These are phyloP conservation scores for Yueomyces sinensis DNA, from an alignment of 805 yeast genomes.

Conservation along the genomic window DNA sequence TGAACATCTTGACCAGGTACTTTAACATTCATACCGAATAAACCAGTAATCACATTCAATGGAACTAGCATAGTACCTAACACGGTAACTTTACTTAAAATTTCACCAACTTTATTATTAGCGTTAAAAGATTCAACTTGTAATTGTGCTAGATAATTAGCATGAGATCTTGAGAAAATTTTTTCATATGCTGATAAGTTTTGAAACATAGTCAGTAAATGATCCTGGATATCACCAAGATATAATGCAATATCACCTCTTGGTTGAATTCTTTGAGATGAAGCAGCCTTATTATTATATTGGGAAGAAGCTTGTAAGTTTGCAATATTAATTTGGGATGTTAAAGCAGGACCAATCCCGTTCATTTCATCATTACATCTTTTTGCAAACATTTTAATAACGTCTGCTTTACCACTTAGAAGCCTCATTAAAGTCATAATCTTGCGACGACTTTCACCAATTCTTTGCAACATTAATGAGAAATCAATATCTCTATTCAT, in stretches of 20 bases:
- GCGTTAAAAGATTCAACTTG: slow-evolving; percentile 87
- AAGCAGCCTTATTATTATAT: slow-evolving; percentile 1
- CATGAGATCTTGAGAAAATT: slow-evolving; percentile 82
- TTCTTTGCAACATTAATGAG: slow-evolving; percentile 60
- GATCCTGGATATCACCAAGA: slow-evolving; percentile 94
- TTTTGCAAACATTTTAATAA: slow-evolving; percentile 89
- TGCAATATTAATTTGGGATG: slow-evolving; percentile 28
- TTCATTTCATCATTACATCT: slow-evolving; percentile 65
- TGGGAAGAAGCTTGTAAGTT: slow-evolving; percentile 17
- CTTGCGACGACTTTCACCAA: slow-evolving; percentile 81
- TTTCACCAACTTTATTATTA: slow-evolving; percentile 71
- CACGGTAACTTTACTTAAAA: slow-evolving; percentile 79
- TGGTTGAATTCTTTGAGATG: not conserved
- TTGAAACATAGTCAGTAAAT: slow-evolving; percentile 91
- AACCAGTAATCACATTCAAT: slow-evolving; percentile 76
- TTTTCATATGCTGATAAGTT: slow-evolving; percentile 82
- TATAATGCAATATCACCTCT: slow-evolving; percentile 52
- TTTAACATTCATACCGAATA: slow-evolving; percentile 90
- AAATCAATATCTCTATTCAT: slow-evolving; percentile 64
- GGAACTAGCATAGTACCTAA: slow-evolving; percentile 88
- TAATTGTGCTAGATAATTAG: slow-evolving; percentile 84
- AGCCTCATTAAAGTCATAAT: slow-evolving; percentile 89
- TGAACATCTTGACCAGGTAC: slow-evolving; percentile 54
- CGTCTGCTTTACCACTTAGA: slow-evolving; percentile 89
- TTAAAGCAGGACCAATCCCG: slow-evolving; percentile 30